Percentiles rank a stretch among this genome's conserved stretches.
Conservation (phyloP, 176 grass and related monocot species). For the Rhipidocladum racemiflorum region DNA sequence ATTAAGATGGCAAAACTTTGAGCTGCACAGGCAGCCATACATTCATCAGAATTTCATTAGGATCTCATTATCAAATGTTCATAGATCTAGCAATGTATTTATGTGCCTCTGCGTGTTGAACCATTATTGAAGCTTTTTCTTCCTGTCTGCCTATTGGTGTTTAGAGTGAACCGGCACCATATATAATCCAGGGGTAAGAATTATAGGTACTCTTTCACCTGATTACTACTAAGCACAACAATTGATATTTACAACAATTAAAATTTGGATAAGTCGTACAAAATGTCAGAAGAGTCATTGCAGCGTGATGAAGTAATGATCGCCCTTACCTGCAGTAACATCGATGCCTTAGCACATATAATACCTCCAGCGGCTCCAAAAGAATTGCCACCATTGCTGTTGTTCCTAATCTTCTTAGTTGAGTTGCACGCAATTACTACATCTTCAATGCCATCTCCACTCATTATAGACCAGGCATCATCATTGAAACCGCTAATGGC, state of each 20-base stretch:
- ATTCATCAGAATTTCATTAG: not conserved
- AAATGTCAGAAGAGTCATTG: not conserved
- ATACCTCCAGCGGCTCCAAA: slow-evolving; percentile 69
- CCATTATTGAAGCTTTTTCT: not conserved
- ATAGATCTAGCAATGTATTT: not conserved
- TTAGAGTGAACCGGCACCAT: not conserved
- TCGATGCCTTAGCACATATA: slow-evolving; percentile 98
- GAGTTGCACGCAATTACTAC: slow-evolving; percentile 77
- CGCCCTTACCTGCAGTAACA: slow-evolving; percentile 79
- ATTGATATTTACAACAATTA: not conserved
- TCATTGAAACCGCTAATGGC: slow-evolving; percentile 95
- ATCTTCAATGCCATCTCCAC: slow-evolving; percentile 84
- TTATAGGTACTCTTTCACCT: not conserved
- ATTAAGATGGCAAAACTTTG: not conserved
- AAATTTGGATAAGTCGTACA: not conserved
- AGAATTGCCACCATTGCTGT: slow-evolving; percentile 37
- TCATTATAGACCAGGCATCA: slow-evolving; percentile 88
- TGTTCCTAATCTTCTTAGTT: slow-evolving; percentile 67
- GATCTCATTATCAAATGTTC: not conserved
- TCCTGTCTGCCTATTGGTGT: too few relatives aligned
- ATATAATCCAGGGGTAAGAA: not conserved
- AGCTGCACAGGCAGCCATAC: not conserved
- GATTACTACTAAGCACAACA: not conserved
- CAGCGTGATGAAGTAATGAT: not conserved
- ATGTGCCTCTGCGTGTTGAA: not conserved